phyloP scores from a whole-genome alignment of 768 basidiomycete species.

The Termitomyces sp. region DNA sequence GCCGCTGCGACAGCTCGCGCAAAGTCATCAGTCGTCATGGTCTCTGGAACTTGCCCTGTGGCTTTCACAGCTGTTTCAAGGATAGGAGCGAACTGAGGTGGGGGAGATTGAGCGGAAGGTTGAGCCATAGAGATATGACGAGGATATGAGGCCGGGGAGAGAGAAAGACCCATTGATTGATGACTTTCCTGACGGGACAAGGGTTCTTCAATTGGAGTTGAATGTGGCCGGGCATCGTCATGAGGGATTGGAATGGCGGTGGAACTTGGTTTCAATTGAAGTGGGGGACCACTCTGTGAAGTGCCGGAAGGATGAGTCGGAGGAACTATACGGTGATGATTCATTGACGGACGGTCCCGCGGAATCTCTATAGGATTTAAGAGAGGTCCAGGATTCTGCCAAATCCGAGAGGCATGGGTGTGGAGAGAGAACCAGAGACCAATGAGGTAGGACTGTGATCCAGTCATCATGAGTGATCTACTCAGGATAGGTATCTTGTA shows the following conservation, averaged over 20 bases:
- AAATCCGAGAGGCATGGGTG: conserved; percentile 97
- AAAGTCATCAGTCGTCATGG: conserved; percentile 81
- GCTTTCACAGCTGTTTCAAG: conserved; percentile 75
- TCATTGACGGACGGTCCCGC: conserved; percentile 49
- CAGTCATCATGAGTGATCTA: not conserved
- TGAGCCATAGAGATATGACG: conserved; percentile 57
- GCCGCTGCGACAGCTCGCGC: conserved; percentile 92
- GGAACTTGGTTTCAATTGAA: conserved; percentile 43
- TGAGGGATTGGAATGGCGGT: conserved; percentile 20
- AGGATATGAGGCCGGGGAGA: conserved; percentile 37
- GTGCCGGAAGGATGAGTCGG: conserved; percentile 13
- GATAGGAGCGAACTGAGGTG: conserved; percentile 50
- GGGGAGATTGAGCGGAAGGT: conserved; percentile 36
- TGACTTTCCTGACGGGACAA: conserved; percentile 2
- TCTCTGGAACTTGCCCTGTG: conserved; percentile 50
- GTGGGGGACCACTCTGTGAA: conserved; percentile 21
- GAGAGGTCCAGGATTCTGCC: conserved; percentile 93
- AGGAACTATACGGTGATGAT: conserved; percentile 51
- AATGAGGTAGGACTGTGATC: conserved; percentile 84
- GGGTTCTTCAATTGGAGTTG: not conserved
- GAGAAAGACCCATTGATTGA: conserved; percentile 5
- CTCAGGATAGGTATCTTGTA: conserved; percentile 8
- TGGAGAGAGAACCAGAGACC: conserved; percentile 98
- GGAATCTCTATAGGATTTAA: conserved; percentile 62
- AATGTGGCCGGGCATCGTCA: conserved; percentile 6